These are phyloP conservation scores for Stachybotrys chartarum DNA, from an alignment of 2,329 filamentous ascomycete genomes.

Conservation along the genomic window DNA sequence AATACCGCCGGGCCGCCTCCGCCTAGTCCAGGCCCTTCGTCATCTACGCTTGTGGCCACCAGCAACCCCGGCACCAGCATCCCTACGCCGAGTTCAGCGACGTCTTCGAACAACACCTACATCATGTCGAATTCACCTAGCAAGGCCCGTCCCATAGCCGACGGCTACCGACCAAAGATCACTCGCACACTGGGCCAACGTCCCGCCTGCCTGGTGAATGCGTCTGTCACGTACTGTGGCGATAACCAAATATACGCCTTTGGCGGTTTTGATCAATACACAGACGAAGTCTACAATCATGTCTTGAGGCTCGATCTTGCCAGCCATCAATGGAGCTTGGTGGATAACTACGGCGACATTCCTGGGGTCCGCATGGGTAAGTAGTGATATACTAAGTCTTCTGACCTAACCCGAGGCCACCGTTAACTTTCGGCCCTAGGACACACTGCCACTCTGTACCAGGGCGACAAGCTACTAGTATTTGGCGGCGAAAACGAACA, in stretches of 20 bases:
- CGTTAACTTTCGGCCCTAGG: slow-evolving; percentile 40
- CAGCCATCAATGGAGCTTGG: slow-evolving; percentile 86
- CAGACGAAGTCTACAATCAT: slow-evolving; percentile 98
- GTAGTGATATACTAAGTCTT: slow-evolving; percentile 10
- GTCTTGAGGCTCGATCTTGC: slow-evolving; percentile 82
- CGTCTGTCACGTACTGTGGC: slow-evolving; percentile 96
- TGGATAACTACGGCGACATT: slow-evolving; percentile 98
- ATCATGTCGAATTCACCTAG: slow-evolving; percentile 83
- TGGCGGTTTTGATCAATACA: slow-evolving; percentile 97
- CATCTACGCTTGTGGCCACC: slow-evolving; percentile 16
- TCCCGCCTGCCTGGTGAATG: slow-evolving; percentile 93
- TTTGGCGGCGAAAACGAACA: slow-evolving; percentile 99
- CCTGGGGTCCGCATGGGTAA: slow-evolving; percentile 93
- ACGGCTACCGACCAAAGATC: slow-evolving; percentile 79
- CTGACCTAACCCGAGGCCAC: too few relatives aligned
- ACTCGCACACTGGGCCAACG: slow-evolving; percentile 71
- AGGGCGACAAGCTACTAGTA: slow-evolving; percentile 90
- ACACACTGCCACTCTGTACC: slow-evolving; percentile 89
- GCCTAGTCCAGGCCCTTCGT: slow-evolving; percentile 15
- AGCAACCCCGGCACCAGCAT: slow-evolving; percentile 13
- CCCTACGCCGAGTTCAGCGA: slow-evolving; percentile 13
- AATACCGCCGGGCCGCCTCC: slow-evolving; percentile 17
- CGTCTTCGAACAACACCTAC: slow-evolving; percentile 68
- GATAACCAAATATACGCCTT: slow-evolving; percentile 98
- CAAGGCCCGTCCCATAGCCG: slow-evolving; percentile 56